Evolutionary conservation across 2,329 filamentous ascomycete species (phyloP).

Genomic region (Fusarium sp.): DNA sequence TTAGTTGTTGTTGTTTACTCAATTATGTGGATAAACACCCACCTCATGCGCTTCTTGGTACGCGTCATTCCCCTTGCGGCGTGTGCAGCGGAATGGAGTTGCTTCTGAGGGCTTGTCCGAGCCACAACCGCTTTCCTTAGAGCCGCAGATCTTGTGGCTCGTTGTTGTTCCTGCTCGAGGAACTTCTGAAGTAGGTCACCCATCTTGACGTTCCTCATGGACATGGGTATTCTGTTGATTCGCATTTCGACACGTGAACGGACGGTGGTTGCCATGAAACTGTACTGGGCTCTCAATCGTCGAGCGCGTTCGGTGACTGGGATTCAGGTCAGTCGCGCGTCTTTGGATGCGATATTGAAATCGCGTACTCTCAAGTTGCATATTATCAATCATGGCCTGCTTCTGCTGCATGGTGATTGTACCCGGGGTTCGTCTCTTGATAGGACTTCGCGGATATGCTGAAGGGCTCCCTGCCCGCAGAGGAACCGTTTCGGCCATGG

Average conservation of each 20-base stretch:
- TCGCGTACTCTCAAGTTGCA: conserved; percentile 84
- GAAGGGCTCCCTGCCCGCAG: conserved; percentile 48
- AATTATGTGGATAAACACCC: conserved; percentile 36
- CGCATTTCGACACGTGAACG: conserved; percentile 90
- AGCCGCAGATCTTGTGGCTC: conserved; percentile 58
- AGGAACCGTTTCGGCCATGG: conserved; percentile 39
- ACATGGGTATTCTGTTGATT: conserved; percentile 88
- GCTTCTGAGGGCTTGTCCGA: conserved; percentile 52
- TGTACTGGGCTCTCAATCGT: conserved; percentile 89
- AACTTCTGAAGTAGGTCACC: conserved; percentile 75
- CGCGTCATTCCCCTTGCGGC: conserved; percentile 41
- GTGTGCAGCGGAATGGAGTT: conserved; percentile 40
- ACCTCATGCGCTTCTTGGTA: conserved; percentile 65
- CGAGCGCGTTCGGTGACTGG: conserved; percentile 88
- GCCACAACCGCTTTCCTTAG: conserved; percentile 61
- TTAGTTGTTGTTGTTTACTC: conserved; percentile 26
- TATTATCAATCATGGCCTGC: conserved; percentile 87
- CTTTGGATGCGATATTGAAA: conserved; percentile 24
- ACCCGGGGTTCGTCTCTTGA: conserved; percentile 67
- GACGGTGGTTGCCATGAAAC: conserved; percentile 86
- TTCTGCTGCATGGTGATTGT: conserved; percentile 79
- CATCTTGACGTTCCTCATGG: conserved; percentile 83
- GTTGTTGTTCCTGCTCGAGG: conserved; percentile 58
- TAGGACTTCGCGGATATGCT: conserved; percentile 66
- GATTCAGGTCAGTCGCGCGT: conserved; percentile 28